Evolutionary conservation across 257 asterid species (phyloP).

Genomic region (Salvia hispanica): DNA sequence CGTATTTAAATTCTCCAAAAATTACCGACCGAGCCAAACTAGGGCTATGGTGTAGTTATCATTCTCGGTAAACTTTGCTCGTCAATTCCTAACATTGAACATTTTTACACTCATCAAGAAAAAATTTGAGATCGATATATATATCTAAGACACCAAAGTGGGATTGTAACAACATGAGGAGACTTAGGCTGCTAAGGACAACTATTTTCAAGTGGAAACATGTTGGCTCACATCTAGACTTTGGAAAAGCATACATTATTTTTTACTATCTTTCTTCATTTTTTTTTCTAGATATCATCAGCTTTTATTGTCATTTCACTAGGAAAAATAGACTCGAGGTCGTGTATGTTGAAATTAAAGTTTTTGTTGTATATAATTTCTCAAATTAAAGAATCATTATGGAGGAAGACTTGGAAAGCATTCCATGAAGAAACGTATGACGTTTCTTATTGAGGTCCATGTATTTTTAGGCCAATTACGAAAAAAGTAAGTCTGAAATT

Average conservation of each 20-base stretch:
- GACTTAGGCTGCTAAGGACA: background rate
- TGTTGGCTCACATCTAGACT: conserved; percentile 17
- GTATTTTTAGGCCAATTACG: too few relatives aligned
- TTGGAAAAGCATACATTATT: background rate
- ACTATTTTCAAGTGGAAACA: conserved; percentile 9
- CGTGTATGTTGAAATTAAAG: background rate
- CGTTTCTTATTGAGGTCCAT: too few relatives aligned
- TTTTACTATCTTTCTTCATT: too few relatives aligned
- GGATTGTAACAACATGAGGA: conserved; percentile 14
- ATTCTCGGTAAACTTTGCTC: too few relatives aligned
- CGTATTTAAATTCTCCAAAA: too few relatives aligned
- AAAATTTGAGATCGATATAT: too few relatives aligned
- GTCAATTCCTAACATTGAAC: too few relatives aligned
- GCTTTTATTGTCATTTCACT: conserved; percentile 21
- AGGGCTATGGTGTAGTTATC: too few relatives aligned
- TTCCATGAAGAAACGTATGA: too few relatives aligned
- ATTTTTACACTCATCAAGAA: too few relatives aligned
- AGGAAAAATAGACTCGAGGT: conserved; percentile 12
- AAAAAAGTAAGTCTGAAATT: background rate
- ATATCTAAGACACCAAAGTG: background rate
- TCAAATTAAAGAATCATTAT: background rate
- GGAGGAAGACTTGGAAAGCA: too few relatives aligned
- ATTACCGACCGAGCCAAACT: too few relatives aligned
- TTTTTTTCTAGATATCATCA: background rate
- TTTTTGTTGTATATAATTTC: background rate